Evolutionary conservation across 352 stramenopile species (phyloP).

Genomic region (Pythium aristosporum): DNA sequence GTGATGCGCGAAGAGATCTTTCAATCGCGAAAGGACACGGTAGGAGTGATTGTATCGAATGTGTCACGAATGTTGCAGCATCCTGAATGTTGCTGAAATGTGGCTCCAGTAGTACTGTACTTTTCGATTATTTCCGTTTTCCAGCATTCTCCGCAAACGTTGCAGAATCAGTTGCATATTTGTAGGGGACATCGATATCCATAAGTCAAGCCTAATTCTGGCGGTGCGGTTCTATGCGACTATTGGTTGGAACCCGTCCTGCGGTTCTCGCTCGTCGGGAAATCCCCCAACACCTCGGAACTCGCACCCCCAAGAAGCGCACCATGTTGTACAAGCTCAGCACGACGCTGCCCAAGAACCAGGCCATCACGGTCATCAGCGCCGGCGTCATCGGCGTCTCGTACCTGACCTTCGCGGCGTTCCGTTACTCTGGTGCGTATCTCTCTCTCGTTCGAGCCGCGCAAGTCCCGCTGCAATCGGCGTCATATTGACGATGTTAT

Average conservation of each 20-base stretch:
- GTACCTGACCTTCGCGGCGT: conserved; percentile 44
- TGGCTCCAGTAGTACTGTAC: too few relatives aligned
- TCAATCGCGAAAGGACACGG: too few relatives aligned
- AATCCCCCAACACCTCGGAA: background rate
- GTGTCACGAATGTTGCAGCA: too few relatives aligned
- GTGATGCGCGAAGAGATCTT: too few relatives aligned
- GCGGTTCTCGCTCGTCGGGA: conserved; percentile 13
- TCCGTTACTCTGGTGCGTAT: conserved; percentile 63
- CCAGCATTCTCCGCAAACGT: too few relatives aligned
- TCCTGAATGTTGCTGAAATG: too few relatives aligned
- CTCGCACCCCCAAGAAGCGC: background rate
- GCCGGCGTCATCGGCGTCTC: conserved; percentile 40
- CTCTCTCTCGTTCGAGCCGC: background rate
- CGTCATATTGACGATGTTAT: conserved; percentile 4
- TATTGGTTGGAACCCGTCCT: conserved; percentile 29
- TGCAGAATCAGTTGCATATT: too few relatives aligned
- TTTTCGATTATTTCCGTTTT: too few relatives aligned
- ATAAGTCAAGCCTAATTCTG: conserved; percentile 9
- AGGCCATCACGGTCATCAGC: conserved; percentile 51
- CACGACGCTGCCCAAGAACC: conserved; percentile 68
- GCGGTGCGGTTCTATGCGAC: conserved; percentile 51
- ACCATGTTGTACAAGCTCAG: conserved; percentile 63
- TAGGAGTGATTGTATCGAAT: too few relatives aligned
- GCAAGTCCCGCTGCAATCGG: conserved; percentile 2
- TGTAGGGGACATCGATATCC: background rate